Evolutionary conservation across 257 asterid genomes (phyloP), one percentile per base, ranked within the genome.

Genomic region (Gentiana dahurica): DNA sequence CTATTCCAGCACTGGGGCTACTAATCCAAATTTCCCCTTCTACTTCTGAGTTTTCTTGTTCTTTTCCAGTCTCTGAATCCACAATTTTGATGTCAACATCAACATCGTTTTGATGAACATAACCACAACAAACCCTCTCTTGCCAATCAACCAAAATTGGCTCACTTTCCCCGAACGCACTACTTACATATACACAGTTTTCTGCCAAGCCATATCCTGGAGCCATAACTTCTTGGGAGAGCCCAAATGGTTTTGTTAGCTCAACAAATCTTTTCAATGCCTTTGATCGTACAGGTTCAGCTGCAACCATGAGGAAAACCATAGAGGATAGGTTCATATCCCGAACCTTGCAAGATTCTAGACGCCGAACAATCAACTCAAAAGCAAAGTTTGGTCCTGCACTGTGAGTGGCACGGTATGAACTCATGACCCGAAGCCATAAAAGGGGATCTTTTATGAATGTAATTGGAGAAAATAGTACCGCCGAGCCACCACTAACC

Each of bases 171-270:
- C 94, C 90, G 64, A 81, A 81, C 3, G 90, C 94, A 66, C 87
- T 64, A 37, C 81, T 75, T 3, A 84, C 90, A 64, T 68, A 79
- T 13, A 84, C 89, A 67, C 90, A 81, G 37, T 81, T 84, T 62
- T 84, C 94, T 11, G 94, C 94, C 63, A 84, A 68, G 59, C 94
- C 94, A 51, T 84, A 84, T 39, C 94, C 90, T 6, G 87, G 94
- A 12, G 90, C 86, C 75, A 73, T 77, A 5, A 72, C 81, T 24
- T 70, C 73, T 66, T 70, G 73, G 49, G 84, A 65, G 60, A 83
- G 77, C 6, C 86, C 93, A 44, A 24, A 83, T 46, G 77, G 73
- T 52, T 63, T 47, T 33, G 89, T 70, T 49, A 80, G 53, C 68
- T 79, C 80, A 47, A 83, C 60, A 64, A 83, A 83, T 66, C 68